Conservation (phyloP, 768 basidiomycete species). For the Tulasnella sp. region DNA sequence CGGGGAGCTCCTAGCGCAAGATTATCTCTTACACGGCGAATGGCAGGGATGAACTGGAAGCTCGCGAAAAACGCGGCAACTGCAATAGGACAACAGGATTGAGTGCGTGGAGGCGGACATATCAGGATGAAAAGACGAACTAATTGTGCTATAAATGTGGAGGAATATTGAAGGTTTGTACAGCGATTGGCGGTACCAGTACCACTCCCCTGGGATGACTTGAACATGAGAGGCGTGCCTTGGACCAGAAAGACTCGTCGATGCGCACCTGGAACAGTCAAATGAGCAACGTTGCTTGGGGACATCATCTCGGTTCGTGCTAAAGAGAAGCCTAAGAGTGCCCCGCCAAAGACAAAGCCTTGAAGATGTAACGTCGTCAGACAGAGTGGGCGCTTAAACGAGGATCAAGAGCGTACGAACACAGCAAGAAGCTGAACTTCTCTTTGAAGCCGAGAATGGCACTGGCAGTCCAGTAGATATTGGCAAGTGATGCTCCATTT, state of each 20-base stretch:
- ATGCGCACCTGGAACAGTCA: constrained; percentile 1
- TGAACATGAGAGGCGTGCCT: background rate
- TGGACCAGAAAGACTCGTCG: background rate
- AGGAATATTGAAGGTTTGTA: constrained; percentile 7
- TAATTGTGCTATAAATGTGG: constrained; percentile 8
- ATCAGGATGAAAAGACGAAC: background rate
- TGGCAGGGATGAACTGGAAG: constrained; percentile 15
- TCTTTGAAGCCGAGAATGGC: constrained; percentile 17
- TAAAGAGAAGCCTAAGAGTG: constrained; percentile 11
- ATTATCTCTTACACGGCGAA: constrained; percentile 13
- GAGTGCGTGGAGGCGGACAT: background rate
- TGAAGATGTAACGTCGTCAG: background rate
- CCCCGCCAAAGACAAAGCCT: constrained; percentile 16
- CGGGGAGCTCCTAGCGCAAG: too few species aligned
- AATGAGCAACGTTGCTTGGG: background rate
- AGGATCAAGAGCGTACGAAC: background rate
- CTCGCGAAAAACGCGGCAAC: constrained; percentile 9
- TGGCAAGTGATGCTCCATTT: background rate
- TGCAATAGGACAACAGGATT: background rate
- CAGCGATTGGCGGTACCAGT: constrained; percentile 10
- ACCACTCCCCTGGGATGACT: constrained; percentile 5
- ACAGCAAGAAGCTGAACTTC: constrained; percentile 3
- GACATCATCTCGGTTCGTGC: constrained; percentile 8
- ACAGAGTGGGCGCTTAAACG: too few species aligned
- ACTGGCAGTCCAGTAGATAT: constrained; percentile 4